These are phyloP conservation scores for Cutaneotrichosporon daszewskae DNA, from an alignment of 1,284 basidiomycete genomes.

Conservation along the genomic window DNA sequence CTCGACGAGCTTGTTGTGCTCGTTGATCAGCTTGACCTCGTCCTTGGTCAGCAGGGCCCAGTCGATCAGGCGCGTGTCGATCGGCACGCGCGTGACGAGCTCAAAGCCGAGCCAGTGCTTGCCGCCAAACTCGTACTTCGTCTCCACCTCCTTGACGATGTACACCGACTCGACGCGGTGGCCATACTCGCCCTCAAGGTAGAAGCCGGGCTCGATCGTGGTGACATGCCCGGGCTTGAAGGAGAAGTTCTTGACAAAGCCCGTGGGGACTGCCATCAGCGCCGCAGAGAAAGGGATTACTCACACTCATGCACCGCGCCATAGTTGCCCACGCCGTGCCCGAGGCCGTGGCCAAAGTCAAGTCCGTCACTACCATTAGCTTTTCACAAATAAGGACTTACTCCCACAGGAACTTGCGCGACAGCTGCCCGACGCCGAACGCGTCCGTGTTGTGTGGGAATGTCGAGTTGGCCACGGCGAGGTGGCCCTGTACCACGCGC, in stretches of 20 bases:
- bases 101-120: conserved; percentile 79
- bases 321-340: conserved; percentile 42
- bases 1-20: conserved; percentile 75
- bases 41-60: conserved; percentile 73
- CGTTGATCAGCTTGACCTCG: conserved; percentile 86
- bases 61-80: conserved; percentile 86
- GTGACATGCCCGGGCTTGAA: conserved; percentile 78
- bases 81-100: conserved; percentile 83
- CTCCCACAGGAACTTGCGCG: conserved; percentile 77
- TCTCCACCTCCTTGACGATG: conserved; percentile 60
- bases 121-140: conserved; percentile 57
- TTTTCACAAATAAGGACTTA: conserved; percentile 12
- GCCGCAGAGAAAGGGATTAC: neutral
- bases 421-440: conserved; percentile 71
- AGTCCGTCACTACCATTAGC: conserved; percentile 58
- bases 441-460: conserved; percentile 87
- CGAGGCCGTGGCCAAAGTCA: conserved; percentile 57
- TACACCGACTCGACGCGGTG: conserved; percentile 84
- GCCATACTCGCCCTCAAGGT: conserved; percentile 77
- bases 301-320: conserved; percentile 42
- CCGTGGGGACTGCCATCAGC: conserved; percentile 22
- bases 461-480: conserved; percentile 79
- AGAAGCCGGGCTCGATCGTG: conserved; percentile 61
- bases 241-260: conserved; percentile 48
- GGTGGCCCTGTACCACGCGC: conserved; percentile 91